Percentiles rank a stretch among this genome's conserved stretches.
Evolutionary conservation across 345 rosid genomes (phyloP).

Genomic region (Limnanthes douglasii): DNA sequence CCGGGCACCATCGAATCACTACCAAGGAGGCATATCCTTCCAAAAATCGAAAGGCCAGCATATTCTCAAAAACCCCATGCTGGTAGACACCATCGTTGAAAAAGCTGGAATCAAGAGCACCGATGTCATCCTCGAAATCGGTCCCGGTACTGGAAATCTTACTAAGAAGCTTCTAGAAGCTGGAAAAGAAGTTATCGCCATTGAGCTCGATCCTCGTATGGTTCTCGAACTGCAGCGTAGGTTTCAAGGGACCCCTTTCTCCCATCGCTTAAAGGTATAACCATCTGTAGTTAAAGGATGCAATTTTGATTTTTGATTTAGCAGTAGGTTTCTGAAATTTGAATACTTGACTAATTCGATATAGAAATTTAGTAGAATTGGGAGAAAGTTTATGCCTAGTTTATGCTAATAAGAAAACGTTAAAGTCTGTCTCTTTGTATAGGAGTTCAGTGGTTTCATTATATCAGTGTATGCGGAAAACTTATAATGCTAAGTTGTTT

Average conservation of each 20-base stretch:
- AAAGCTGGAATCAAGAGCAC: conserved; percentile 75
- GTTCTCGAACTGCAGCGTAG: conserved; percentile 89
- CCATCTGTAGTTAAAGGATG: no score
- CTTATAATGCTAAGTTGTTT: neutral
- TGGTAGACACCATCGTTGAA: conserved; percentile 73
- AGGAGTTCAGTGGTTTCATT: no score
- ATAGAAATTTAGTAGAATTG: no score
- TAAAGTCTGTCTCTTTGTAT: no score
- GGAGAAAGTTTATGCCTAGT: no score
- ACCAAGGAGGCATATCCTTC: conserved; percentile 81
- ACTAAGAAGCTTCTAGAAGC: conserved; percentile 87
- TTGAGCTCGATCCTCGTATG: conserved; percentile 85
- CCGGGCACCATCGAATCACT: conserved; percentile 40
- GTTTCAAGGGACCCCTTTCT: conserved; percentile 63
- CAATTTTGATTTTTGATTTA: no score
- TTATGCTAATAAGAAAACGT: no score
- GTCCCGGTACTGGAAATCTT: conserved; percentile 90
- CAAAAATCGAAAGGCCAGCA: conserved; percentile 91
- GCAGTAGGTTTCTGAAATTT: no score
- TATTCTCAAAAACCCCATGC: conserved; percentile 71
- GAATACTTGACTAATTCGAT: no score
- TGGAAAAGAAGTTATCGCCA: conserved; percentile 69
- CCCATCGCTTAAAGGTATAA: conserved; percentile 56
- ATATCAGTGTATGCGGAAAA: no score
- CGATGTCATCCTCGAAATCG: conserved; percentile 78